Conservation (phyloP, 345 rosid species). For the Psidium friedrichsthalianum region DNA sequence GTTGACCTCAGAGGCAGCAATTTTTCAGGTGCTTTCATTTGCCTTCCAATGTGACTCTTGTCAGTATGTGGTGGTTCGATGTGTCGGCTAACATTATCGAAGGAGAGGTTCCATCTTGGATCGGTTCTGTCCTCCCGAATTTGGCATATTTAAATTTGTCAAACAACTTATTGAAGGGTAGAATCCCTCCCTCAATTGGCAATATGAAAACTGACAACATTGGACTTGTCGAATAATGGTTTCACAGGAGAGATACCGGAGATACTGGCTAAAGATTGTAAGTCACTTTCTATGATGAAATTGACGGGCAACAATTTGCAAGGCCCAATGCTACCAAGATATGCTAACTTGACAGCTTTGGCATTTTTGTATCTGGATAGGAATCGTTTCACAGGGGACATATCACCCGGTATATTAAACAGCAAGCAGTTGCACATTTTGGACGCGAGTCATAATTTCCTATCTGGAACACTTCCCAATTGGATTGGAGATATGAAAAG, state of each 20-base stretch:
- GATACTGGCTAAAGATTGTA: background rate
- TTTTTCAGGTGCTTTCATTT: background rate
- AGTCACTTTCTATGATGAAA: background rate
- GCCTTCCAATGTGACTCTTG: background rate
- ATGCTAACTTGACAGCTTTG: background rate
- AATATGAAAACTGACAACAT: too few species aligned
- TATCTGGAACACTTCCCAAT: constrained; percentile 2
- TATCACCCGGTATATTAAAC: fast-evolving
- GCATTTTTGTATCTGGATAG: background rate
- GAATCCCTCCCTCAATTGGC: background rate
- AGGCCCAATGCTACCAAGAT: background rate
- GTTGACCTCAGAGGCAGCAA: background rate
- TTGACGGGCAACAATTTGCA: background rate
- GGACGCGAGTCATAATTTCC: constrained; percentile 7
- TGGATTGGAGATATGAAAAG: background rate
- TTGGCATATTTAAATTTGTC: background rate
- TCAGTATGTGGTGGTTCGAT: fast-evolving
- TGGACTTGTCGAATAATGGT: background rate
- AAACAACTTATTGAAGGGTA: constrained; percentile 1
- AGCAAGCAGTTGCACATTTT: fast-evolving
- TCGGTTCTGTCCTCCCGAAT: constrained; percentile 1
- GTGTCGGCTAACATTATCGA: background rate
- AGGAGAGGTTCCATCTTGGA: background rate
- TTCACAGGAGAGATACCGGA: constrained; percentile 4
- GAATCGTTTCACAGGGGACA: background rate